phyloP scores from a whole-genome alignment of 2,329 filamentous ascomycete genomes.

The Fusarium redolens region DNA sequence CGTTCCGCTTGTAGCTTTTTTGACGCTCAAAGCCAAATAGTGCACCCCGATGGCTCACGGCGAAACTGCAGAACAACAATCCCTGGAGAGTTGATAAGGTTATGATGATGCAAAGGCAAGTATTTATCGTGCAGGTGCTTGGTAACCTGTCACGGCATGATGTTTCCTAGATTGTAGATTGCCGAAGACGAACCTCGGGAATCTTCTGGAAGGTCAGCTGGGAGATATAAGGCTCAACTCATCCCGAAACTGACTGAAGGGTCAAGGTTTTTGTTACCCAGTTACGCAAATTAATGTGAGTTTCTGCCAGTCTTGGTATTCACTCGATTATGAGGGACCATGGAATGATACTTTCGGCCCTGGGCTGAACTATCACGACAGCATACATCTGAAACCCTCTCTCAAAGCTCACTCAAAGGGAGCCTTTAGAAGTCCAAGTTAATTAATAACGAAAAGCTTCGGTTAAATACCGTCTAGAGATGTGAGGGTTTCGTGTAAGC shows the following conservation, averaged over 20 bases:
- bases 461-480: neutral
- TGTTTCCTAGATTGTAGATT: neutral
- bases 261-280: rapidly evolving
- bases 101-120: neutral
- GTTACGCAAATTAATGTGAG: rapidly evolving
- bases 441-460: neutral
- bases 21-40: neutral
- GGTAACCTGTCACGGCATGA: neutral
- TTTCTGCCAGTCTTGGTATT: neutral
- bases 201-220: neutral
- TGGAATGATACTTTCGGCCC: neutral
- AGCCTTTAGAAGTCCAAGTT: neutral
- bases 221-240: too few relatives aligned
- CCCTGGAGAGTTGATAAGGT: too few relatives aligned
- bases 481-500: neutral
- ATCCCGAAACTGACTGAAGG: neutral
- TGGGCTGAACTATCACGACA: neutral
- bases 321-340: neutral
- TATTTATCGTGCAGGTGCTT: too few relatives aligned
- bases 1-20: neutral
- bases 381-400: neutral
- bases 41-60: neutral
- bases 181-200: too few relatives aligned
- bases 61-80: neutral
- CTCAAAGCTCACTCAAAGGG: too few relatives aligned